Evolutionary conservation across 495 filamentous ascomycete species (phyloP).

Genomic region (Parathielavia hyrcaniae): DNA sequence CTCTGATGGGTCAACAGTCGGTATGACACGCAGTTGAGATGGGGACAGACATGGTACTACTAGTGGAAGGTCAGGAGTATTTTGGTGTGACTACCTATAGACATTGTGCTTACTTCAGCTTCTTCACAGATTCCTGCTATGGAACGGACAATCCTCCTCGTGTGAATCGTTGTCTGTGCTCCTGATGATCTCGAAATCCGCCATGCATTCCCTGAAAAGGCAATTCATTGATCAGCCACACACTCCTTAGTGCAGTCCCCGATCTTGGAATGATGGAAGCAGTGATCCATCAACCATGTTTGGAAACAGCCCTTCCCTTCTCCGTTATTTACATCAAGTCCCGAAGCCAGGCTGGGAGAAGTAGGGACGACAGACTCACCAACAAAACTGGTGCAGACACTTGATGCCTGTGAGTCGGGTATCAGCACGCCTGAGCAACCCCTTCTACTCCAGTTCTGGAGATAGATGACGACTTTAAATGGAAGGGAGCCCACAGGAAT

Average conservation of each 20-base stretch:
- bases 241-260: too few relatives aligned
- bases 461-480: too few relatives aligned
- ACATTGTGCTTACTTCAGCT: neutral
- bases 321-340: too few relatives aligned
- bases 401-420: conserved; percentile 13
- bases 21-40: neutral
- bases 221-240: neutral
- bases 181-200: conserved; percentile 17
- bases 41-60: too few relatives aligned
- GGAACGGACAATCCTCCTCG: conserved; percentile 12
- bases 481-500: too few relatives aligned
- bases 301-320: too few relatives aligned
- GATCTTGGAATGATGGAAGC: neutral
- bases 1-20: neutral
- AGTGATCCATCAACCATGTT: too few relatives aligned
- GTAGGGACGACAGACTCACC: neutral
- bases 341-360: too few relatives aligned
- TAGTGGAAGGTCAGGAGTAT: neutral
- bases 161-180: conserved; percentile 19
- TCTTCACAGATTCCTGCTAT: conserved; percentile 14
- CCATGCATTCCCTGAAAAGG: conserved; percentile 22
- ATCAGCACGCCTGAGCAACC: neutral
- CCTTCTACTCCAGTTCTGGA: neutral
- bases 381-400: conserved; percentile 25
- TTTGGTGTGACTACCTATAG: too few relatives aligned